These are phyloP conservation scores for Penicillium atrosanguineum DNA, from an alignment of 495 filamentous ascomycete genomes.

Conservation along the genomic window DNA sequence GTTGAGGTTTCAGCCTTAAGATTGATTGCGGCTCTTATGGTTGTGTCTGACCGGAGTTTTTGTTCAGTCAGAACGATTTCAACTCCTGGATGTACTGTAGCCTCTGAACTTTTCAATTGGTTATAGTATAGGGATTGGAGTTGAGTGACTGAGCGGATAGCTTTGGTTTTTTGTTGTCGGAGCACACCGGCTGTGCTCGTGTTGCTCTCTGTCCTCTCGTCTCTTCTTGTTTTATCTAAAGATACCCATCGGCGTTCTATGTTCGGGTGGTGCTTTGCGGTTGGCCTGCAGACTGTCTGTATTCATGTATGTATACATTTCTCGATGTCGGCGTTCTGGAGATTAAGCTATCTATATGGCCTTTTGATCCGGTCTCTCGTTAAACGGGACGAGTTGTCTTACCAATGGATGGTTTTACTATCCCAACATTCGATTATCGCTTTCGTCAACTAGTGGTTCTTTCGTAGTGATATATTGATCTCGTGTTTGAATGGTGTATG, in stretches of 20 bases:
- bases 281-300: no score
- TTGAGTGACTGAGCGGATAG: neutral
- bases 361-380: no score
- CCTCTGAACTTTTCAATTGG: neutral
- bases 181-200: neutral
- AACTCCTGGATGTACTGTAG: neutral
- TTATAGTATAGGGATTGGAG: neutral
- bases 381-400: no score
- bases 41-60: slow-evolving; percentile 1
- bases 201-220: neutral
- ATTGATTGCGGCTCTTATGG: slow-evolving; percentile 2
- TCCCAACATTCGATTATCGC: neutral
- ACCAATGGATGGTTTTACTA: neutral
- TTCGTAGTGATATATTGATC: neutral
- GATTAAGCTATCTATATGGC: no score
- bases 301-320: neutral
- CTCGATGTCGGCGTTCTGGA: neutral
- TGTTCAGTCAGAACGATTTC: neutral
- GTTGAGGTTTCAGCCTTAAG: slow-evolving; percentile 43
- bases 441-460: no score
- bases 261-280: slow-evolving; percentile 2
- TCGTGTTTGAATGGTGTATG: neutral
- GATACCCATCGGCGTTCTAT: slow-evolving; percentile 32
- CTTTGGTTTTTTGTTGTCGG: neutral
- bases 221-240: slow-evolving; percentile 13